phyloP scores from a whole-genome alignment of 441 rosid genomes.

The Melastoma candidum region DNA sequence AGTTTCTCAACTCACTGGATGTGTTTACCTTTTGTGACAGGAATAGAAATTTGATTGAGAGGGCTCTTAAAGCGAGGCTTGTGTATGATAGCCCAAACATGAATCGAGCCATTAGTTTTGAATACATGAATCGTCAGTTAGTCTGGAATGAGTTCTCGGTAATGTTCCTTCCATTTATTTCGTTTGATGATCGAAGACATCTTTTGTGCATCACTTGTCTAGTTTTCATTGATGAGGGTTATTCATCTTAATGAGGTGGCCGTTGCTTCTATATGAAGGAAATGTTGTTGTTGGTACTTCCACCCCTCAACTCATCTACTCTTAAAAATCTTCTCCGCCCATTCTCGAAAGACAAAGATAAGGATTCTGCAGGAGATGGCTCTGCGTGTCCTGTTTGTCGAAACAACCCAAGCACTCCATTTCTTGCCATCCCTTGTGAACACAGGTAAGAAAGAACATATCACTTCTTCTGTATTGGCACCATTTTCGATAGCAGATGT shows the following conservation, averaged over 20 bases:
- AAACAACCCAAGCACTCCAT: constrained; percentile 66
- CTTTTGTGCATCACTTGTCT: no score
- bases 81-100: constrained; percentile 80
- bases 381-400: constrained; percentile 73
- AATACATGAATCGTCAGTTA: constrained; percentile 95
- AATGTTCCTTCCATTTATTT: constrained; percentile 15
- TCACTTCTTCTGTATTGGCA: no score
- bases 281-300: constrained; percentile 88
- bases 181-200: no score
- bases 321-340: constrained; percentile 63
- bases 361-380: constrained; percentile 42
- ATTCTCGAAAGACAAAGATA: constrained; percentile 71
- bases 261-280: constrained; percentile 43
- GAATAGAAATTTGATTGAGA: constrained; percentile 84
- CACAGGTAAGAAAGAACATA: constrained; percentile 46
- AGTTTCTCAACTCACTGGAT: no score
- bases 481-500: no score
- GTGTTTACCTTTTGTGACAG: constrained; percentile 21
- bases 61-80: constrained; percentile 83
- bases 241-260: neutral
- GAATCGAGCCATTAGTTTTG: constrained; percentile 95
- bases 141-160: constrained; percentile 99
- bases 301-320: constrained; percentile 88
- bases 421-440: constrained; percentile 81
- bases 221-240: no score